Evolutionary conservation across 2,329 filamentous ascomycete species (phyloP), one percentile per base, ranked within the genome.

Genomic region (Hypomyces perniciosus): DNA sequence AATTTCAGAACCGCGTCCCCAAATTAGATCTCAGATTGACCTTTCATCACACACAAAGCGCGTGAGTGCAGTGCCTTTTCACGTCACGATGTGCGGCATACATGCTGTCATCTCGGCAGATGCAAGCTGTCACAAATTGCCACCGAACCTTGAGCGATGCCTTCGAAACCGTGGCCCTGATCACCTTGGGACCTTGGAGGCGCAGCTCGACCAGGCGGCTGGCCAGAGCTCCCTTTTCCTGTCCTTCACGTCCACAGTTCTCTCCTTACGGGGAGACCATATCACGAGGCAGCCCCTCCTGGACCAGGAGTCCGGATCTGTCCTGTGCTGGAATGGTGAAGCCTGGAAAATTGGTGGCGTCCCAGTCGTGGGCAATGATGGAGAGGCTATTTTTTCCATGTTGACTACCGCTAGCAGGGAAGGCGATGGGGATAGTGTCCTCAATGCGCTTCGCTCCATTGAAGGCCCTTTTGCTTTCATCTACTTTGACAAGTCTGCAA

Each of bases 251-350:
- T 93, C 92, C 6, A 95, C 90, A 0, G 92, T 99, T 1, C 79
- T 97, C n/a, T 84, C 90, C 4, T 74, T 99, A n/a, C 83, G 93
- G 59, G 92, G 92, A 28, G 78, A 83, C 45, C 74, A 80, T 55
- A 64, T 93, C 45, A 81, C 84, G 6, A 65, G 71, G 33, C 93
- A 97, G 66, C 93, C 93, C 2, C 78, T 95, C 4, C 67, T 78
- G 39, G 79, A 86, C 57, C 35, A 63, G 3, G 56, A 59, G 0
- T 77, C 77, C 0, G 75, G 77, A 4, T 89, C 85, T 1, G 73
- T 88, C 1, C 75, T 99, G 2, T 96, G 92, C 76, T 99, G 93
- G 93, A 99, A 99, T 63, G 93, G 93, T 40, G 93, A 99, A 66
- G 92, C 90, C 1, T 99, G 93, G 93, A 85, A 79, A 51, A 76